A percentile compares a stretch with the other conserved stretches of the same genome.
Evolutionary conservation across 1,139 yeast species (phyloP).

Genomic region (Diutina mesorugosa): DNA sequence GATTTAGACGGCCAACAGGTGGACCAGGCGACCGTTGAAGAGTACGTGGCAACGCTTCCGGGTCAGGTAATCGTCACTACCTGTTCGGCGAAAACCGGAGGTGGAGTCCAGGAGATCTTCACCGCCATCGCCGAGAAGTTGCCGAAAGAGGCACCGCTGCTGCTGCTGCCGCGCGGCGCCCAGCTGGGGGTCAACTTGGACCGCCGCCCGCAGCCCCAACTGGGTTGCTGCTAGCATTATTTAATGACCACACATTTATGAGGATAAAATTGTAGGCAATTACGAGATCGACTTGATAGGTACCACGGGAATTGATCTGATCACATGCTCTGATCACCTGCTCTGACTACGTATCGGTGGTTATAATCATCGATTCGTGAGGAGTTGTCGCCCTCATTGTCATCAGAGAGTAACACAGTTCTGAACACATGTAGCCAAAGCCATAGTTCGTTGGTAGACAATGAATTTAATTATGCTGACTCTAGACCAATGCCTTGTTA

Average conservation of each 20-base stretch:
- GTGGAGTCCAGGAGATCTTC: conserved; percentile 32
- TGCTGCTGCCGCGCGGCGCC: neutral
- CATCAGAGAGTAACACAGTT: neutral
- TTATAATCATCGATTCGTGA: neutral
- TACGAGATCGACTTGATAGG: too few species aligned
- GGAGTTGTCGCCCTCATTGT: neutral
- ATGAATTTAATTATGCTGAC: too few species aligned
- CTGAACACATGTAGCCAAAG: too few species aligned
- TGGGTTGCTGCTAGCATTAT: neutral
- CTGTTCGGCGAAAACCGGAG: conserved; percentile 36
- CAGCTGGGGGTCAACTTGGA: neutral
- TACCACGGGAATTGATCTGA: too few species aligned
- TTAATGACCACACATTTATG: neutral
- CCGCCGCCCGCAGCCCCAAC: neutral
- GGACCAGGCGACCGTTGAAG: neutral
- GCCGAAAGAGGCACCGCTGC: conserved; percentile 22
- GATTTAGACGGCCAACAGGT: neutral
- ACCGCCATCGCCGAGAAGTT: conserved; percentile 28
- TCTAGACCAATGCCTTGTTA: too few species aligned
- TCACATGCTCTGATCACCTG: too few species aligned
- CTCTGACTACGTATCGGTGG: neutral
- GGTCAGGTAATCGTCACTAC: neutral
- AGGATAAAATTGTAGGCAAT: neutral
- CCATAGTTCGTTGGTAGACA: too few species aligned
- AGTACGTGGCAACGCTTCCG: neutral